Conservation (phyloP, 805 yeast genomes). For the Teunomyces cretensis region DNA sequence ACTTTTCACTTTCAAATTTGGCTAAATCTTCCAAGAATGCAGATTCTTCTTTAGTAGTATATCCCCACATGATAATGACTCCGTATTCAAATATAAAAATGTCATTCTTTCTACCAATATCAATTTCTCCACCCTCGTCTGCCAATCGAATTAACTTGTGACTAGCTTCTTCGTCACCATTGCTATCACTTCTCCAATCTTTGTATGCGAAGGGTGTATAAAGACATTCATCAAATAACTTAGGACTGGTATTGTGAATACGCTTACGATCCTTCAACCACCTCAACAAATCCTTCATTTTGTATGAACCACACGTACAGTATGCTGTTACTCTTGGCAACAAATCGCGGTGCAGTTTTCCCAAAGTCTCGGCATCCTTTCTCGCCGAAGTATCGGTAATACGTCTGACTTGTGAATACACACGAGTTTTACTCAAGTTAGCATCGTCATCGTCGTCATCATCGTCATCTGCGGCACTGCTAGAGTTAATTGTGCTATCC, state of each 20-base stretch:
- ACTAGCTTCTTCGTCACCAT: slow-evolving; percentile 13
- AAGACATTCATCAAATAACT: slow-evolving; percentile 89
- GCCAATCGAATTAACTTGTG: slow-evolving; percentile 63
- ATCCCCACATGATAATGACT: slow-evolving; percentile 97
- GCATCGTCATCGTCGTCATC: slow-evolving; percentile 31
- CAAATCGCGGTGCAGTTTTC: slow-evolving; percentile 79
- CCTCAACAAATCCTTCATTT: slow-evolving; percentile 79
- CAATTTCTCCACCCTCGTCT: slow-evolving; percentile 94
- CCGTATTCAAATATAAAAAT: slow-evolving; percentile 93
- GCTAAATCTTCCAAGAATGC: slow-evolving; percentile 82
- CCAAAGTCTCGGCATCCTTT: slow-evolving; percentile 89
- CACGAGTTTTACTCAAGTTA: slow-evolving; percentile 40
- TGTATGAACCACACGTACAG: slow-evolving; percentile 91
- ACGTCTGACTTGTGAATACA: slow-evolving; percentile 79
- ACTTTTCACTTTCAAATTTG: slow-evolving; percentile 87
- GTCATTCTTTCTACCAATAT: slow-evolving; percentile 78
- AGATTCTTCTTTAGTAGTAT: slow-evolving; percentile 76
- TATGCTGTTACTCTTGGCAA: slow-evolving; percentile 94
- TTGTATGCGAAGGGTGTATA: slow-evolving; percentile 87
- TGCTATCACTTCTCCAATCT: slow-evolving; percentile 62
- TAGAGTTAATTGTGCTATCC: slow-evolving; percentile 3
- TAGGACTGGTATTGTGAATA: slow-evolving; percentile 76
- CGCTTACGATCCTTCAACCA: slow-evolving; percentile 82
- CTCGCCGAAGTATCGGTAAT: slow-evolving; percentile 88
- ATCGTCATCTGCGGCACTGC: slow-evolving; percentile 20